Evolutionary conservation across 169 alveolate species (phyloP).

Genomic region (Blepharisma undulans): DNA sequence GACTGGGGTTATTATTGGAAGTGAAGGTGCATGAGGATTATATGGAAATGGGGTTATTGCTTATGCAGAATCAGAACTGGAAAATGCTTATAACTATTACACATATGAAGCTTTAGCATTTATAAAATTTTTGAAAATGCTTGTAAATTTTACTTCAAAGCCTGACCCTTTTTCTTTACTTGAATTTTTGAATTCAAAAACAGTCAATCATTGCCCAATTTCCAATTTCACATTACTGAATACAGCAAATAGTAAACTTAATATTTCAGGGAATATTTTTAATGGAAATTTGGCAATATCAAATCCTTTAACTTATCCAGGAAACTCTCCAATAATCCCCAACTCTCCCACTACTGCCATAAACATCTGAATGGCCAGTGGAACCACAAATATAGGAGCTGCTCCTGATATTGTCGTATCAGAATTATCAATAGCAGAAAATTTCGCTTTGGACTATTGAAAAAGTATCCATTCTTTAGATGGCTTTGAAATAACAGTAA

Average conservation of each 20-base stretch:
- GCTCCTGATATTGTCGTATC: background rate
- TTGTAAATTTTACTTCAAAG: background rate
- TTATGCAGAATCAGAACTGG: background rate
- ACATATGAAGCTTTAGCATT: background rate
- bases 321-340: background rate
- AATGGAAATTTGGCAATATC: background rate
- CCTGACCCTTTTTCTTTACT: background rate
- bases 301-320: background rate
- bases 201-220: background rate
- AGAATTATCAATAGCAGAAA: background rate
- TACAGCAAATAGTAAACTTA: no score
- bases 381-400: background rate
- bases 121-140: no score
- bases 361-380: background rate
- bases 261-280: no score
- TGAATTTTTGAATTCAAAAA: background rate
- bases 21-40: background rate
- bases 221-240: background rate
- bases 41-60: background rate
- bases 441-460: background rate
- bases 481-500: background rate
- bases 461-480: background rate
- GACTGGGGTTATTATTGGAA: background rate
- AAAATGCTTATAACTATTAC: background rate
- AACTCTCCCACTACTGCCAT: background rate